Percentiles rank a stretch among this genome's conserved stretches.
phyloP scores from a whole-genome alignment of 176 grass and related monocot species.

The Guadua angustifolia region DNA sequence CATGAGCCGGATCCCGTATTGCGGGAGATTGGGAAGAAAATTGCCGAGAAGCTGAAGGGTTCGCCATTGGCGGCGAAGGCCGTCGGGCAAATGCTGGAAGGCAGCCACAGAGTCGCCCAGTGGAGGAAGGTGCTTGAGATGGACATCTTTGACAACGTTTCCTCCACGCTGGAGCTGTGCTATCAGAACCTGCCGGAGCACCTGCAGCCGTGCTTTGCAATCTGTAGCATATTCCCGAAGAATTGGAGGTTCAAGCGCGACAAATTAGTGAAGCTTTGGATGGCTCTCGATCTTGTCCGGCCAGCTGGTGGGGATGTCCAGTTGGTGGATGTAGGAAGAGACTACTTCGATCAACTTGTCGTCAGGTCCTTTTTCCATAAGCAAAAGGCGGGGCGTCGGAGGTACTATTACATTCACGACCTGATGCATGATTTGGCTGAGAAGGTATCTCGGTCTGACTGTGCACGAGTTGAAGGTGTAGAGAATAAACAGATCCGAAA shows the following conservation, averaged over 20 bases:
- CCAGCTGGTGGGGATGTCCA: not conserved
- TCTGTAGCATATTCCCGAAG: conserved; percentile 51
- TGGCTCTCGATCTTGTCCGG: conserved; percentile 50
- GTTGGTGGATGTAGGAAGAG: conserved; percentile 38
- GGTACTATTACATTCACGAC: conserved; percentile 53
- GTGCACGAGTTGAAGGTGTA: conserved; percentile 34
- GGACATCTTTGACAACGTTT: conserved; percentile 20
- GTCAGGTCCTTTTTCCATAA: conserved; percentile 39
- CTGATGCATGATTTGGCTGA: conserved; percentile 56
- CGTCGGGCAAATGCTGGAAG: conserved; percentile 28
- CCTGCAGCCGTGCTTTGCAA: conserved; percentile 54
- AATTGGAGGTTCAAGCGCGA: conserved; percentile 47
- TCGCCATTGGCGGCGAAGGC: conserved; percentile 33
- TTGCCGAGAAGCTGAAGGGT: conserved; percentile 37
- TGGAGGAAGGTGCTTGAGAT: conserved; percentile 34
- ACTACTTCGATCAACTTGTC: conserved; percentile 51
- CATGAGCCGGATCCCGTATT: not conserved
- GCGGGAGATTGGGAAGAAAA: conserved; percentile 9
- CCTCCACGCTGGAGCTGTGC: conserved; percentile 31
- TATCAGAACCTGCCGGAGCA: conserved; percentile 43
- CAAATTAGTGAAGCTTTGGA: conserved; percentile 57
- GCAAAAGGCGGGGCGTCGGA: conserved; percentile 35
- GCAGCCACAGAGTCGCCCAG: not conserved
- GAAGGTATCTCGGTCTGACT: conserved; percentile 40
- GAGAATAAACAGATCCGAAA: conserved; percentile 12